Conservation (phyloP, 495 filamentous ascomycete species). For the Emericellopsis terricola region DNA sequence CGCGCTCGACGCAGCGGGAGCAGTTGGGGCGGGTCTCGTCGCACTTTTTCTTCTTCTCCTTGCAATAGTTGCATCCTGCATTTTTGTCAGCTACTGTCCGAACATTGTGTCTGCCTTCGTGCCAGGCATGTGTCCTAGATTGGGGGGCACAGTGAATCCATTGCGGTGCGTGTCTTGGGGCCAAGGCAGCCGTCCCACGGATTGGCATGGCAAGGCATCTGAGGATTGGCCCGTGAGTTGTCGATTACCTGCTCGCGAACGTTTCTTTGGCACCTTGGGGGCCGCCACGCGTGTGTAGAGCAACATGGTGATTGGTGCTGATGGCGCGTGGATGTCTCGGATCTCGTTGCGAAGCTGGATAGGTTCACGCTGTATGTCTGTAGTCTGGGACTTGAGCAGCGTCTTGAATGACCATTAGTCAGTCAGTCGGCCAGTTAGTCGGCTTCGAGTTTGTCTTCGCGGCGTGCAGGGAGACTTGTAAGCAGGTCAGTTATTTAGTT, state of each 20-base stretch:
- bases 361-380: background rate
- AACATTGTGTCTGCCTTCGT: too few relatives aligned
- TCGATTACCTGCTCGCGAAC: conserved; percentile 40
- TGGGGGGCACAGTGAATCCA: background rate
- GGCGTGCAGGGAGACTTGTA: too few relatives aligned
- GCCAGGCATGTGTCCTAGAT: too few relatives aligned
- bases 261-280: conserved; percentile 40
- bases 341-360: background rate
- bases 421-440: background rate
- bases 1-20: conserved; percentile 35
- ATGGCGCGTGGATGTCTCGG: background rate
- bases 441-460: too few relatives aligned
- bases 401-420: conserved; percentile 4
- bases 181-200: too few relatives aligned
- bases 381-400: background rate
- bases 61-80: conserved; percentile 41
- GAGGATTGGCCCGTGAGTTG: background rate
- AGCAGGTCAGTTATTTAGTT: too few relatives aligned
- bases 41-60: conserved; percentile 50
- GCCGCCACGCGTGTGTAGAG: conserved; percentile 37
- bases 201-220: too few relatives aligned
- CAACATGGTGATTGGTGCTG: conserved; percentile 23
- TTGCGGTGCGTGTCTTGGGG: background rate
- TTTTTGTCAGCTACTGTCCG: too few relatives aligned
- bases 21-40: conserved; percentile 41